Conservation (phyloP, 1,284 basidiomycete genomes). For the Vanrija sp. region DNA sequence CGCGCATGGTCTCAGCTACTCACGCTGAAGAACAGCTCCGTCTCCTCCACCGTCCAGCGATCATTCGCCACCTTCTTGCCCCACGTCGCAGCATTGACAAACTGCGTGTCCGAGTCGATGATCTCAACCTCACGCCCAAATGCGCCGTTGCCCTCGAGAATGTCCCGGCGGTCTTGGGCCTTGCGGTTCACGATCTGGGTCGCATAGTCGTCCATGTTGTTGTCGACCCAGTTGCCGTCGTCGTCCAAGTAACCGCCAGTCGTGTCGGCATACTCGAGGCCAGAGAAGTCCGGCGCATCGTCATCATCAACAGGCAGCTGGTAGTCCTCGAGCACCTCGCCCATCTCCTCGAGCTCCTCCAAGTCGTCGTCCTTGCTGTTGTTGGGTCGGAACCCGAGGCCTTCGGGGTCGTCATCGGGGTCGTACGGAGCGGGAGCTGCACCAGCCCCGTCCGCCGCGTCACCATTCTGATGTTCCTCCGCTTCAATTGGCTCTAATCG, state of each 20-base stretch:
- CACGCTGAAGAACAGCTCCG: constrained; percentile 35
- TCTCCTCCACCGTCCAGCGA: constrained; percentile 33
- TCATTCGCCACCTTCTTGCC: constrained; percentile 23
- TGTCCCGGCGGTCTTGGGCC: constrained; percentile 22
- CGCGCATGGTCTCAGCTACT: not conserved
- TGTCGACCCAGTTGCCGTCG: constrained; percentile 17
- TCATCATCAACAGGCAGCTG: constrained; percentile 13
- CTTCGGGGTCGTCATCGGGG: constrained; percentile 25
- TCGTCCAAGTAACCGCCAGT: constrained; percentile 17
- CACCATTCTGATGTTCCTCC: not conserved
- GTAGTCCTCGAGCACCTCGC: constrained; percentile 12
- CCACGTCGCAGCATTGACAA: constrained; percentile 33
- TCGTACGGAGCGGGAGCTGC: constrained; percentile 10
- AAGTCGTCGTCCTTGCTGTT: constrained; percentile 18
- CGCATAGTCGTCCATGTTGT: not conserved
- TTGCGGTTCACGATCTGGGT: constrained; percentile 7
- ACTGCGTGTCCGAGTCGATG: constrained; percentile 32
- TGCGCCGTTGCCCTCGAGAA: constrained; percentile 23
- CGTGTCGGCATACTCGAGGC: constrained; percentile 10
- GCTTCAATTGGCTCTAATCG: constrained; percentile 6
- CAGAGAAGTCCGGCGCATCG: constrained; percentile 9
- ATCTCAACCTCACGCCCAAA: constrained; percentile 20
- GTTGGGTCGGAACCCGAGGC: constrained; percentile 19
- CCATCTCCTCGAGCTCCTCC: constrained; percentile 23
- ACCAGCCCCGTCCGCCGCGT: not conserved